Evolutionary conservation across 345 rosid genomes (phyloP).

Genomic region (Excoecaria cochinchinensis): DNA sequence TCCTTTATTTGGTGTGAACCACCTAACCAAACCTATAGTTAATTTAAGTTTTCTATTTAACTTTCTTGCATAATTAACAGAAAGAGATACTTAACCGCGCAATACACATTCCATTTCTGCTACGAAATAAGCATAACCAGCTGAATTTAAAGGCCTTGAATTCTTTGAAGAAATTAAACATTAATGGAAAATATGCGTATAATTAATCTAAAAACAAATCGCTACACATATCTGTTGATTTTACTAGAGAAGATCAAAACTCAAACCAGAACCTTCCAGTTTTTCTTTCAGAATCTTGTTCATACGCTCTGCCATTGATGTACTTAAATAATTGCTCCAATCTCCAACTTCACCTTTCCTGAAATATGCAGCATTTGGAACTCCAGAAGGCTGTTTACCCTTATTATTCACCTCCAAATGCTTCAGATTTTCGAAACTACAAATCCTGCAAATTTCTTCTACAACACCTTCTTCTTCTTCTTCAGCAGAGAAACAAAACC

Average conservation of each 20-base stretch:
- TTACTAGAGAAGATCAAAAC: neutral
- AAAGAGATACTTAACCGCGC: too few species aligned
- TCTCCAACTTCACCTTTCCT: conserved; percentile 1
- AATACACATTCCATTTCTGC: too few species aligned
- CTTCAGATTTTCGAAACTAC: neutral
- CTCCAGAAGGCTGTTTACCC: neutral
- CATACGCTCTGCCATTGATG: neutral
- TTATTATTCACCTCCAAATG: neutral
- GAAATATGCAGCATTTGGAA: neutral
- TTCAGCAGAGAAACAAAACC: neutral
- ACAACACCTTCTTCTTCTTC: neutral
- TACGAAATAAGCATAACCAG: too few species aligned
- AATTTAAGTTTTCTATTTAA: too few species aligned
- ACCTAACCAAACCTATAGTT: too few species aligned
- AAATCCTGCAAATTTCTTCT: neutral
- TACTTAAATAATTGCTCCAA: neutral
- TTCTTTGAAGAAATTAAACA: too few species aligned
- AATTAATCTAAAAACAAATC: too few species aligned
- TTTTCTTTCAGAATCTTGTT: neutral
- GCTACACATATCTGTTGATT: too few species aligned
- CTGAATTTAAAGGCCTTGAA: too few species aligned
- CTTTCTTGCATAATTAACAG: too few species aligned
- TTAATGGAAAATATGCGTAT: too few species aligned
- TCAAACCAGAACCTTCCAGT: neutral
- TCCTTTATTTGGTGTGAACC: too few species aligned